Evolutionary conservation across 345 rosid species (phyloP).

Genomic region (Raphanus sativus): DNA sequence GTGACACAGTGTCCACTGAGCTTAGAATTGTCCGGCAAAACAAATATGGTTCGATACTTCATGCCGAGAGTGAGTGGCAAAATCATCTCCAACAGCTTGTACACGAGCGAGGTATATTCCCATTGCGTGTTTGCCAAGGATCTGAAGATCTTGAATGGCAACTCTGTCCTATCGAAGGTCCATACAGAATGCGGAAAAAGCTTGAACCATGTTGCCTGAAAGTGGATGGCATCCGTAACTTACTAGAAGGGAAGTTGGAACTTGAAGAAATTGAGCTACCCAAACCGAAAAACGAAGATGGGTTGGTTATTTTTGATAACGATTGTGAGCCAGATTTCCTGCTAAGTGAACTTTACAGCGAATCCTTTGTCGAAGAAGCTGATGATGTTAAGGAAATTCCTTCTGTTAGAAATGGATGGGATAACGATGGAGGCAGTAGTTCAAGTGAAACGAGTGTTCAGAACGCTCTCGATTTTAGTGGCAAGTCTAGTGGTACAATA

Average conservation of each 20-base stretch:
- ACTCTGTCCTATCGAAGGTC: constrained; percentile 99
- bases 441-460: constrained; percentile 92
- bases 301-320: constrained; percentile 57
- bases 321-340: constrained; percentile 66
- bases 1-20: constrained; percentile 96
- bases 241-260: constrained; percentile 73
- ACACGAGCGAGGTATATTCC: constrained; percentile 94
- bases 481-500: constrained; percentile 58
- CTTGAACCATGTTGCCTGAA: constrained; percentile 81
- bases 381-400: constrained; percentile 50
- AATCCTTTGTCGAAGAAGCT: constrained; percentile 51
- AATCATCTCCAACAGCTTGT: constrained; percentile 92
- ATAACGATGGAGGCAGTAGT: constrained; percentile 83
- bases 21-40: constrained; percentile 97
- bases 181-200: constrained; percentile 99
- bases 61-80: constrained; percentile 99
- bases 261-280: constrained; percentile 61
- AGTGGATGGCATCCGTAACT: constrained; percentile 74
- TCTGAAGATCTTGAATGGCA: constrained; percentile 88
- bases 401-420: constrained; percentile 73
- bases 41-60: constrained; percentile 99
- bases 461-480: constrained; percentile 88
- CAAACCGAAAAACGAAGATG: constrained; percentile 54
- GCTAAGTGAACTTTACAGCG: constrained; percentile 64
- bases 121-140: constrained; percentile 58